Percentiles rank a stretch among this genome's conserved stretches.
phyloP scores from a whole-genome alignment of 1,139 yeast species.

The Saccharomyces hybrid region DNA sequence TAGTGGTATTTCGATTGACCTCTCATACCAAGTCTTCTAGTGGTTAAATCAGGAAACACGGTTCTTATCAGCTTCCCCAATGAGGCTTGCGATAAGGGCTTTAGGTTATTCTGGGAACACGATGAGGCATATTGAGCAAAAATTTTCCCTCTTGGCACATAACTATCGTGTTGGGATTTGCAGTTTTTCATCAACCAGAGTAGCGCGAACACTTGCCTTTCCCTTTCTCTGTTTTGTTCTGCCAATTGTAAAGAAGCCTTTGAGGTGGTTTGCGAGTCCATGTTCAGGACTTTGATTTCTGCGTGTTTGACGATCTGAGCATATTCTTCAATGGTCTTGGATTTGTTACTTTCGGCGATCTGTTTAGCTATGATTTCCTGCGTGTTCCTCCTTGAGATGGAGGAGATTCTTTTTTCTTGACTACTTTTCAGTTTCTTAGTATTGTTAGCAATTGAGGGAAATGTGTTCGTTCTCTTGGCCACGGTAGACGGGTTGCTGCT shows the following conservation, averaged over 20 bases:
- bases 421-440: not conserved
- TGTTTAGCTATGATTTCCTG: conserved; percentile 14
- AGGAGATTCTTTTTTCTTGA: not conserved
- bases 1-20: conserved; percentile 89
- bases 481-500: not conserved
- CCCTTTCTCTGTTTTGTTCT: conserved; percentile 45
- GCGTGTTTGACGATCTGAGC: conserved; percentile 28
- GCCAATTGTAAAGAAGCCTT: conserved; percentile 28
- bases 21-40: conserved; percentile 79
- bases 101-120: conserved; percentile 58
- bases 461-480: not conserved
- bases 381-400: not conserved
- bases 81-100: conserved; percentile 79
- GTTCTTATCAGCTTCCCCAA: conserved; percentile 77
- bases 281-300: conserved; percentile 26
- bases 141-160: conserved; percentile 74
- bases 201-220: conserved; percentile 73
- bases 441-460: not conserved
- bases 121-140: conserved; percentile 71
- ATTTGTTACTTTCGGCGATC: conserved; percentile 25
- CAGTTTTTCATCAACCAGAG: conserved; percentile 71
- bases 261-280: conserved; percentile 24
- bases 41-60: conserved; percentile 65
- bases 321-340: conserved; percentile 26
- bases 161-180: conserved; percentile 55